phyloP scores from a whole-genome alignment of 768 basidiomycete genomes.

The Suillus tomentosus region DNA sequence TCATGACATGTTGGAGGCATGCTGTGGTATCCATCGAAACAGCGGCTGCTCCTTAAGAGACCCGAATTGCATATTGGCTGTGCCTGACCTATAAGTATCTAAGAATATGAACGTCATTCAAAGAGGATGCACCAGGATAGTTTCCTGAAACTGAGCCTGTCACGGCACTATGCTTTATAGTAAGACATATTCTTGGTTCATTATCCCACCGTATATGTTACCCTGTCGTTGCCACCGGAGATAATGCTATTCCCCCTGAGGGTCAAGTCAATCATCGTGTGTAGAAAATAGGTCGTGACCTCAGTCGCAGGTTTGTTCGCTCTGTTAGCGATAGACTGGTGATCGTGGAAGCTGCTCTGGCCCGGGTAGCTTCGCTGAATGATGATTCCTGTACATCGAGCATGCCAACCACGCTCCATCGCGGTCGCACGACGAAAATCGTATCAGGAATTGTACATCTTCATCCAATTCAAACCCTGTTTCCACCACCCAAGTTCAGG shows the following conservation, averaged over 20 bases:
- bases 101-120: background rate
- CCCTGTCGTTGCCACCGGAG: background rate
- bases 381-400: background rate
- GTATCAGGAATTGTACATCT: background rate
- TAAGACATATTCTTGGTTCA: background rate
- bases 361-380: background rate
- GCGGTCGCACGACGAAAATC: background rate
- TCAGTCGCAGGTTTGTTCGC: background rate
- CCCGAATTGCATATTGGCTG: background rate
- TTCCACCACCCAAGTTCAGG: conserved; percentile 31
- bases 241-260: background rate
- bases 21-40: background rate
- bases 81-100: background rate
- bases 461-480: background rate
- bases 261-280: background rate
- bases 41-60: background rate
- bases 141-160: background rate
- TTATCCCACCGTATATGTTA: background rate
- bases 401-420: background rate
- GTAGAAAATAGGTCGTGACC: background rate
- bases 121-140: background rate
- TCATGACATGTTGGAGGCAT: background rate
- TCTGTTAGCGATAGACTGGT: too few species aligned
- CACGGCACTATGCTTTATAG: background rate
- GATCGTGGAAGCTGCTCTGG: background rate